Evolutionary conservation across 352 stramenopile genomes (phyloP).

Genomic region (Globisporangium rhizosaccharum): DNA sequence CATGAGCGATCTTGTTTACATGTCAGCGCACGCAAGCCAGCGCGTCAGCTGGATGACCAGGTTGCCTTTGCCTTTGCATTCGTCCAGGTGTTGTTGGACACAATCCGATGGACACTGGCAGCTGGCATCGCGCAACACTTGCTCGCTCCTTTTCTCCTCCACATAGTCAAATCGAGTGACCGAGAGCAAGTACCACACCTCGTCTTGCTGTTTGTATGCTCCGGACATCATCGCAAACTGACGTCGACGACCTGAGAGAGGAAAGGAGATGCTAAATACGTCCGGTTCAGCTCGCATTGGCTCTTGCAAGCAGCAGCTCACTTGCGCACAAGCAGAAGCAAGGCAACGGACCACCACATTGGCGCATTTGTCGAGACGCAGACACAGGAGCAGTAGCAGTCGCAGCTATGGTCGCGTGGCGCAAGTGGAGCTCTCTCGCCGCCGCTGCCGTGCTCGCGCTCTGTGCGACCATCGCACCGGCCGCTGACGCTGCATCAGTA

Average conservation of each 20-base stretch:
- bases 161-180: too few relatives aligned
- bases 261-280: background rate
- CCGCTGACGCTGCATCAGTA: slow-evolving; percentile 14
- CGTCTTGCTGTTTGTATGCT: background rate
- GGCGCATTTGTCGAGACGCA: background rate
- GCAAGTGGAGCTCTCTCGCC: slow-evolving; percentile 12
- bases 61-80: too few relatives aligned
- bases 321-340: background rate
- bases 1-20: too few relatives aligned
- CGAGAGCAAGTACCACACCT: too few relatives aligned
- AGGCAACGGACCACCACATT: background rate
- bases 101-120: too few relatives aligned
- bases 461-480: background rate
- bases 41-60: too few relatives aligned
- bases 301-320: too few relatives aligned
- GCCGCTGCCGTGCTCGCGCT: slow-evolving; percentile 5
- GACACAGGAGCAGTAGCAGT: background rate
- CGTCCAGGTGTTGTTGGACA: too few relatives aligned
- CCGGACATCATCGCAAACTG: background rate
- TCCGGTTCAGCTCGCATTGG: background rate
- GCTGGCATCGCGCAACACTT: too few relatives aligned
- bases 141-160: too few relatives aligned
- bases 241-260: background rate
- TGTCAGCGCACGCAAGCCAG: too few relatives aligned
- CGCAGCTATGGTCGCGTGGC: slow-evolving; percentile 13